Evolutionary conservation across 2,329 filamentous ascomycete genomes (phyloP).

Genomic region (Epichloe gansuensis): DNA sequence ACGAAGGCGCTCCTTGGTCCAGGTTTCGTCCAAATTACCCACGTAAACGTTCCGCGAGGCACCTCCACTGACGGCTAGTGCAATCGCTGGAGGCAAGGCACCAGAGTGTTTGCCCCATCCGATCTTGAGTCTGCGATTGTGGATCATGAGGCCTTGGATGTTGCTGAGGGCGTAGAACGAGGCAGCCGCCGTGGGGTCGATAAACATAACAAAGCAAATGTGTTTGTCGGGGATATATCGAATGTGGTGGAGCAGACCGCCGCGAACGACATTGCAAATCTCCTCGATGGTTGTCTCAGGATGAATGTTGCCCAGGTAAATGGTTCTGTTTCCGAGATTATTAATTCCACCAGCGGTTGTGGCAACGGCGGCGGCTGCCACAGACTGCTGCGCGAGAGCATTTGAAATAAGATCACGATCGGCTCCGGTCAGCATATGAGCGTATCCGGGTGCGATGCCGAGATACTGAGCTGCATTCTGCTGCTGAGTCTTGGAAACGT

Average conservation of each 20-base stretch:
- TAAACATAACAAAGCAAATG: constrained; percentile 99
- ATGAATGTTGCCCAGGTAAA: constrained; percentile 97
- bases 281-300: constrained; percentile 98
- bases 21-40: constrained; percentile 91
- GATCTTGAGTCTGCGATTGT: constrained; percentile 95
- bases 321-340: constrained; percentile 93
- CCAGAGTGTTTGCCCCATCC: constrained; percentile 99
- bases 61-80: constrained; percentile 86
- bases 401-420: constrained; percentile 95
- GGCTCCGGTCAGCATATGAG: constrained; percentile 88
- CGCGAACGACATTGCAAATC: constrained; percentile 97
- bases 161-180: constrained; percentile 98
- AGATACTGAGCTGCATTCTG: constrained; percentile 98
- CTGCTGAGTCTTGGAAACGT: constrained; percentile 98
- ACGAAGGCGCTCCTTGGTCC: constrained; percentile 88
- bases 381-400: constrained; percentile 91
- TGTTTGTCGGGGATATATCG: constrained; percentile 99
- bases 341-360: constrained; percentile 94
- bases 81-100: constrained; percentile 87
- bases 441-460: constrained; percentile 91
- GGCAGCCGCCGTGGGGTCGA: constrained; percentile 92
- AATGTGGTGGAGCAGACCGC: constrained; percentile 91
- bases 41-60: constrained; percentile 98
- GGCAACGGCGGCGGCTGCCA: constrained; percentile 89
- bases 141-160: constrained; percentile 95